Percentiles rank a stretch among this genome's conserved stretches.
phyloP scores from a whole-genome alignment of 2,329 filamentous ascomycete genomes.

The Seiridium cupressi region DNA sequence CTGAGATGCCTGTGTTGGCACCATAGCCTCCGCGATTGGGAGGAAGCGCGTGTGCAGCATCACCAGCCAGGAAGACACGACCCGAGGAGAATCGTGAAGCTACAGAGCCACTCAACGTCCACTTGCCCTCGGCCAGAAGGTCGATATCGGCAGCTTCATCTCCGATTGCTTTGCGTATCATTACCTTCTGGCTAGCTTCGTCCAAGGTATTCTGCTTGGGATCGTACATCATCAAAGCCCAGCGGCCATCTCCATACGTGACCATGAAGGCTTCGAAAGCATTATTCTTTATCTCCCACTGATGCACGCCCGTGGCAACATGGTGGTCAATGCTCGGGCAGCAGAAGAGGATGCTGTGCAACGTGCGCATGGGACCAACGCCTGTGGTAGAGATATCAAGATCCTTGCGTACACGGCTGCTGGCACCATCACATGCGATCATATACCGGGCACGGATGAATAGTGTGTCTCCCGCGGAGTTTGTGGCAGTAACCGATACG shows the following conservation, averaged over 20 bases:
- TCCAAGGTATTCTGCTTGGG: background rate
- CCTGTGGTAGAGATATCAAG: constrained; percentile 27
- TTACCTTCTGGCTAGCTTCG: constrained; percentile 21
- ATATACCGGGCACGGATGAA: constrained; percentile 32
- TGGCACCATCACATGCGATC: constrained; percentile 35
- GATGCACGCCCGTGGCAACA: constrained; percentile 26
- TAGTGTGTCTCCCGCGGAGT: constrained; percentile 17
- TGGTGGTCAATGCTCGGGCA: constrained; percentile 26
- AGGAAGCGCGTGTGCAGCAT: constrained; percentile 3
- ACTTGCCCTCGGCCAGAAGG: background rate
- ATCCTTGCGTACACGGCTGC: constrained; percentile 22
- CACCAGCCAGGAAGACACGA: constrained; percentile 8
- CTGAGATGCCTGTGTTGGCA: constrained; percentile 46
- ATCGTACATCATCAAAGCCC: constrained; percentile 10
- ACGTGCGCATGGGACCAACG: constrained; percentile 25
- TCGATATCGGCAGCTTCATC: constrained; percentile 31
- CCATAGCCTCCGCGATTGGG: constrained; percentile 5
- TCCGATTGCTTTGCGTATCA: constrained; percentile 30
- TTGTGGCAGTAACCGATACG: constrained; percentile 13
- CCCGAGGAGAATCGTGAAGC: background rate
- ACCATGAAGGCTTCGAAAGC: constrained; percentile 24
- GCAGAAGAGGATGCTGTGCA: constrained; percentile 33
- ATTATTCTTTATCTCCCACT: constrained; percentile 28
- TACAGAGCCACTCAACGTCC: background rate
- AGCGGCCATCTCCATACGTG: constrained; percentile 21